Conservation (phyloP, 176 grass and related monocot genomes). For the Secale cereale region DNA sequence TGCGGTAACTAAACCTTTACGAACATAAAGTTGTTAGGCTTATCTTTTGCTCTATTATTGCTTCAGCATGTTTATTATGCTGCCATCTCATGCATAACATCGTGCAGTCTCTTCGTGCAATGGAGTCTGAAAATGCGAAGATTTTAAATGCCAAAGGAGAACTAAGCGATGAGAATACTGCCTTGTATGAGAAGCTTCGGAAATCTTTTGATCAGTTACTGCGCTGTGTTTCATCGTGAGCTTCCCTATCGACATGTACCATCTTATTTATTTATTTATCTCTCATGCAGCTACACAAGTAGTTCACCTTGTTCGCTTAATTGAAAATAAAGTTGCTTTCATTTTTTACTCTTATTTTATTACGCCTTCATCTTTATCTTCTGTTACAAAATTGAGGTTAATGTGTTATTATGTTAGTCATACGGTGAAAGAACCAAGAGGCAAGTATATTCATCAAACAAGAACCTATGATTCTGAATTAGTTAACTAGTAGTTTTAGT, state of each 20-base stretch:
- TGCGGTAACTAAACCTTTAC: slow-evolving; percentile 45
- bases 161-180: slow-evolving; percentile 71
- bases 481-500: neutral
- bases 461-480: slow-evolving; percentile 13
- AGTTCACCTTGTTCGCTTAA: neutral
- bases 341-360: neutral
- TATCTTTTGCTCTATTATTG: neutral
- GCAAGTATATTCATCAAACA: neutral
- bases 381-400: neutral
- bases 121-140: slow-evolving; percentile 90
- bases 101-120: slow-evolving; percentile 62
- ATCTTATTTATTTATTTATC: neutral
- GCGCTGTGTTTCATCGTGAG: slow-evolving; percentile 61
- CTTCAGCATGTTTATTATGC: neutral
- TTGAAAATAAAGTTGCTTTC: slow-evolving; percentile 10
- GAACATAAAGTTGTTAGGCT: slow-evolving; percentile 52
- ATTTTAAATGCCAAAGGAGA: slow-evolving; percentile 88
- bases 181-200: slow-evolving; percentile 71
- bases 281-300: neutral
- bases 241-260: neutral
- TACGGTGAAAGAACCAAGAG: neutral
- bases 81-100: neutral
- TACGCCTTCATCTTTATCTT: neutral
- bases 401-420: neutral
- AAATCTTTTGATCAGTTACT: slow-evolving; percentile 72